These are phyloP conservation scores for Funneliformis geosporum DNA, from an alignment of 192 early-diverging fungal genomes.

Conservation along the genomic window DNA sequence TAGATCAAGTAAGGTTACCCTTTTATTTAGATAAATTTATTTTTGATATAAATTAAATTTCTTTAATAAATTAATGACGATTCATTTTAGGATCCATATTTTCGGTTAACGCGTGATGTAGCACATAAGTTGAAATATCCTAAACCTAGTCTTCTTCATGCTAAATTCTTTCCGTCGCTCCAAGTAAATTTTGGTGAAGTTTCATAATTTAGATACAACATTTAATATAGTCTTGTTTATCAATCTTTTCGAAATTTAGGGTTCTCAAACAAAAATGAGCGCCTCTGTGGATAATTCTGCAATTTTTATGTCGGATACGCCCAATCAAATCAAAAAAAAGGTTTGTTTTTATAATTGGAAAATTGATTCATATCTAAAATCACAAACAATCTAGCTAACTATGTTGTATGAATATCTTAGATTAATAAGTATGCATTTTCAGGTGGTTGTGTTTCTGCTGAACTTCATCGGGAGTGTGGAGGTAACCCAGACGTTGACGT, in stretches of 20 bases:
- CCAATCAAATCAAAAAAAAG: constrained; percentile 95
- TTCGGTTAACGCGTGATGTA: constrained; percentile 95
- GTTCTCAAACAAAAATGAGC: constrained; percentile 92
- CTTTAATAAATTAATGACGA: background rate
- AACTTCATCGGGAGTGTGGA: constrained; percentile 78
- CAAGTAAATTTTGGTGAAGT: too few species aligned
- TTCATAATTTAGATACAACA: background rate
- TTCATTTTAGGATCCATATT: constrained; percentile 81
- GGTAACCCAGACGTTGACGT: constrained; percentile 97
- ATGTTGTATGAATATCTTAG: constrained; percentile 26
- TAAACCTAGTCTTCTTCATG: constrained; percentile 92
- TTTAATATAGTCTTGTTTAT: background rate
- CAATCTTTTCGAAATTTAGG: constrained; percentile 48
- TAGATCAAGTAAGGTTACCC: constrained; percentile 74
- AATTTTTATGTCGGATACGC: constrained; percentile 90
- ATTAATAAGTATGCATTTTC: constrained; percentile 95
- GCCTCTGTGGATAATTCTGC: constrained; percentile 87
- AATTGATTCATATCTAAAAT: background rate
- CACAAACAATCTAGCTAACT: too few species aligned
- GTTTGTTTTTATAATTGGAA: constrained; percentile 21
- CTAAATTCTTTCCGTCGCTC: constrained; percentile 94
- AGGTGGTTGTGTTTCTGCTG: constrained; percentile 85
- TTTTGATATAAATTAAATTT: background rate
- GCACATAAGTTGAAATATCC: constrained; percentile 90
- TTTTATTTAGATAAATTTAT: background rate